Base-by-base conservation (phyloP, 2,329 filamentous ascomycete genomes). In the Shiraia sp. region DNA sequence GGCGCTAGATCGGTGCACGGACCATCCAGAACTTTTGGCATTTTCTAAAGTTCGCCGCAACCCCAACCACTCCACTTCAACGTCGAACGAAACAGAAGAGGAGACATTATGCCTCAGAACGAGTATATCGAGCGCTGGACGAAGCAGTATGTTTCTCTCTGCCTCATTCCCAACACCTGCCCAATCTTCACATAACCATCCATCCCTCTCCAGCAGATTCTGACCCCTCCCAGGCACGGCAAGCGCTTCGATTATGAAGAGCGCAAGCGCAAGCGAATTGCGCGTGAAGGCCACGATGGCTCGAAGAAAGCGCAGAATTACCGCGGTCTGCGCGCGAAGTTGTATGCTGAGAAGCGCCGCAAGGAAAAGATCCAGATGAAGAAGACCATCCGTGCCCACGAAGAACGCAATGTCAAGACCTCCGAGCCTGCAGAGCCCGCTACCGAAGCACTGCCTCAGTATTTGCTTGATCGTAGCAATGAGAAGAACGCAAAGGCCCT, bases 361-460 rank as follows among this genome's bases (percentile, higher is more conserved):
- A 87, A 91, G 71, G 91, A 99, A 79, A 99, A 99, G 67, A 72
- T 72, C 31, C 68, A 71, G 57, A 70, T 72, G 68, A 72, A 72
- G 60, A 65, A 72, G 61, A 63, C 61, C 39, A 71, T 99, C 81
- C 89, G 88, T 75, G 87, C 89, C 31, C 89, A 96, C 77, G 93
- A 99, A 75, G 89, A 96, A 78, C 86, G 90, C 74, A 95, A 96
- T 67, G 85, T 97, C 78, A 96, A 97, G 76, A 88, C 87, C 7
- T 77, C 81, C 23, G 85, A 86, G 40, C 84, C 87, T 55, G 82
- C 86, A 59, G 87, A 93, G 72, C 88, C 91, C 47, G 84, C 84
- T 17, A 83, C 80, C 56, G 89, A 88, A 35, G 89, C 93, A 42
- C 79, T 97, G 59, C 93, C 93, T 36, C 86, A 90, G 60, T 99